phyloP scores from a whole-genome alignment of 306 rosid genomes.

The Vigna unguiculata region DNA sequence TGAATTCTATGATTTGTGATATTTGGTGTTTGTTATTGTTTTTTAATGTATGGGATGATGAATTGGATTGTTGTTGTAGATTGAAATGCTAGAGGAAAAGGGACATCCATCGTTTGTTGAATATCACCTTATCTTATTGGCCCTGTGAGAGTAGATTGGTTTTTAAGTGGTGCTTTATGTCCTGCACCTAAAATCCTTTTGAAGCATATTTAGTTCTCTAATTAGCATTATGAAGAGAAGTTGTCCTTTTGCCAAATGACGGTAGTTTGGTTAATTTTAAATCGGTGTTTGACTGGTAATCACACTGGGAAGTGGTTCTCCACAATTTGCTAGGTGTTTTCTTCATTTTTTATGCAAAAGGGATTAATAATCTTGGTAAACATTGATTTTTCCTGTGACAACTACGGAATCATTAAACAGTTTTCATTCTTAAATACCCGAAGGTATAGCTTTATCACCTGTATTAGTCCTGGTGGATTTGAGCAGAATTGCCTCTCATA shows the following conservation, averaged over 20 bases:
- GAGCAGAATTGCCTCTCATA: too few relatives aligned
- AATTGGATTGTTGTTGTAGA: conserved; percentile 11
- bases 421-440: neutral
- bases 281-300: neutral
- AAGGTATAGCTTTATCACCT: too few relatives aligned
- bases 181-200: neutral
- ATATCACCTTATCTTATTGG: conserved; percentile 4
- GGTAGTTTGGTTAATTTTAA: conserved; percentile 18
- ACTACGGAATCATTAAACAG: neutral
- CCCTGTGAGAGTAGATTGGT: conserved; percentile 20
- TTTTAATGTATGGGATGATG: conserved; percentile 25
- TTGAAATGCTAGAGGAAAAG: neutral
- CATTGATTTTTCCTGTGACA: neutral
- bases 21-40: conserved; percentile 8
- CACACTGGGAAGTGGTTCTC: conserved; percentile 3
- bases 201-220: neutral
- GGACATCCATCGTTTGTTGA: neutral
- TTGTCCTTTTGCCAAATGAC: neutral
- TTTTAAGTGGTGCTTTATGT: conserved; percentile 19
- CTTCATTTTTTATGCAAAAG: conserved; percentile 24
- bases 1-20: neutral
- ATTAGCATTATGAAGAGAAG: neutral
- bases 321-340: conserved; percentile 20
- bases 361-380: neutral
- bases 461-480: too few relatives aligned